Base-by-base conservation (phyloP, 495 filamentous ascomycete genomes). In the Hyaloscypha variabilis region DNA sequence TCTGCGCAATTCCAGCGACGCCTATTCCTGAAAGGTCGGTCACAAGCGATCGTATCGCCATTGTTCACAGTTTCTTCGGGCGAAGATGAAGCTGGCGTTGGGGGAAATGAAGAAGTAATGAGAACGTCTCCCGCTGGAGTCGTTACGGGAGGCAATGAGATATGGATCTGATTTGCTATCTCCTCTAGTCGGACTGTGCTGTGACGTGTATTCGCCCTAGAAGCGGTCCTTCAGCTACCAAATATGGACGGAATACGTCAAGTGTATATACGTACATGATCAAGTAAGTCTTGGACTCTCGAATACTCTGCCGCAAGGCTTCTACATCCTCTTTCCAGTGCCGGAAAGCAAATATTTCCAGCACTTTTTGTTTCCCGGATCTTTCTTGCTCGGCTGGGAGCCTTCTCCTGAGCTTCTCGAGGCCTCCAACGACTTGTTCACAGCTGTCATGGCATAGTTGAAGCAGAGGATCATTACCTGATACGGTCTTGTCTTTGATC, bases 301-400 rank as follows among this genome's bases (percentile, higher is more conserved):
- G 52, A 49, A 64, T 64, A 42, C 55, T 64, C 6, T 25, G 13
- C 51, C 58, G 51, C 25, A 64, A 36, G 52, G 25, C 52, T 58
- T 64, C 52, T 29, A 64, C 62, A 64, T 64, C 62, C 55, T 64
- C 62, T 58, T 64, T 64, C 62, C 62, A 64, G 34, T 64, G 62
- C 26, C 62, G 62, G 52, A 64, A 58, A 42, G 21, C 30, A 58
- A 64, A 57, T 29, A 50, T 19, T 64, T 50, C 58, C 17, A 26
- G 62, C 52, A 64, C 26, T 29, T 57, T 58, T n/a, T 52, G 49
- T 25, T 21, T 64, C 29, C 34, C 34, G 30, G 19, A 58, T 10
- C 23, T 8, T 49, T 46, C 52, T 17, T 21, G 23, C 51, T 57
- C 10, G 55, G 62, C 25, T 58, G 52, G 10, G 30, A 58, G 26